Base-by-base conservation (phyloP, 2,329 filamentous ascomycete species). In the Exophiala aquamarina region DNA sequence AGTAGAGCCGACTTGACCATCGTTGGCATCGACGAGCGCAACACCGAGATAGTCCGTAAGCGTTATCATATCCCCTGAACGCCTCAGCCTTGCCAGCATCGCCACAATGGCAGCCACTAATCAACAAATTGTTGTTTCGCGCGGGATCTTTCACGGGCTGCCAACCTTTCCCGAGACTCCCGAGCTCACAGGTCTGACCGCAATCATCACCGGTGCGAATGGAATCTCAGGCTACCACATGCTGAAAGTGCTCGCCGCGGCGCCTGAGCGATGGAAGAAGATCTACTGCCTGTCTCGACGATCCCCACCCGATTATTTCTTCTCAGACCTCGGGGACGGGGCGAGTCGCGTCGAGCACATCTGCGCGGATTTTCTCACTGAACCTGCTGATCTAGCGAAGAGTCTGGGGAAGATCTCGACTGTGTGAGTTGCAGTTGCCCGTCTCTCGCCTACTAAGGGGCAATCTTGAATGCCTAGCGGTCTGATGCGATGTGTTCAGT, bases 161-260 rank as follows among this genome's bases (percentile, higher is more conserved):
- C 74, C 74, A 1, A 67, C 69, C 6, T 76, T 69, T 50, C 46
- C 52, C 13, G 11, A 41, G 3, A 61, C 69, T 11, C 54, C 65
- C 3, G 61, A 65, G 0, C 51, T 69, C 38, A 67, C 69, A 51
- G 66, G 63, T 18, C 66, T 77, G 17, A 75, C 71, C 0, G 75
- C 75, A 3, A 71, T 79, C 37, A 67, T 79, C 28, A 76, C 73
- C 0, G 76, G 76, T 6, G 72, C 74, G 35, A 79, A 77, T 65
- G 77, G 75, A 3, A 74, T 79, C 20, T 76, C 73, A 0, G 76
- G 76, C 1, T 67, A 72, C 49, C 68, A 76, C 55, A 76, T 76
- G 66, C 59, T 78, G 23, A 70, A 70, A 10, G 74, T 72, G 1
- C 66, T 79, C 1, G 62, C 66, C n/a, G 65, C 74, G 31, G 62